Conservation (phyloP, 257 asterid species). For the Ilex aquifolium region DNA sequence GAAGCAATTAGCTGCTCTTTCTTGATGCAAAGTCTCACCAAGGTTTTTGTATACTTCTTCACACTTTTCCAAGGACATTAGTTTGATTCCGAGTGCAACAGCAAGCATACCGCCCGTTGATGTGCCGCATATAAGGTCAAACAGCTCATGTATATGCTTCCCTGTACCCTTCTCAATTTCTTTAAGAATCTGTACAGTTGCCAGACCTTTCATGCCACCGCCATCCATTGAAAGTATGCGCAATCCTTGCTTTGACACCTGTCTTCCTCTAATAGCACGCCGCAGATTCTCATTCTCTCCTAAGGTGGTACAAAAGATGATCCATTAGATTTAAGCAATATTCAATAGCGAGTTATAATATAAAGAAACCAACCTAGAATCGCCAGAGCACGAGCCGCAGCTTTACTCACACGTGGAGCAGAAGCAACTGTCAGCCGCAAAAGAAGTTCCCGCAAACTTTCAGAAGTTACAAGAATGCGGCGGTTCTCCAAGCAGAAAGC, state of each 20-base stretch:
- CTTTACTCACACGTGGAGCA: conserved; percentile 74
- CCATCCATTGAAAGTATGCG: conserved; percentile 98
- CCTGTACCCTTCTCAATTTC: conserved; percentile 95
- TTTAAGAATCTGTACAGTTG: conserved; percentile 86
- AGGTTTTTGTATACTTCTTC: conserved; percentile 98
- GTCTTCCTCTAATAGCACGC: conserved; percentile 83
- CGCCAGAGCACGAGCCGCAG: conserved; percentile 97
- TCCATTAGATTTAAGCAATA: conserved; percentile 11
- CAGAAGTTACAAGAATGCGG: conserved; percentile 73
- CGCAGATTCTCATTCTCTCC: conserved; percentile 96
- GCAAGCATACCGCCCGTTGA: conserved; percentile 99
- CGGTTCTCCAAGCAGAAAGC: conserved; percentile 96
- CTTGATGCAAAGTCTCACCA: conserved; percentile 45
- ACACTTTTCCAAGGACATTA: conserved; percentile 87
- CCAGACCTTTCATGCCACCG: conserved; percentile 99
- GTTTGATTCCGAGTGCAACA: conserved; percentile 92
- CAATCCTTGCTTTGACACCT: conserved; percentile 82
- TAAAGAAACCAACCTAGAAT: conserved; percentile 60
- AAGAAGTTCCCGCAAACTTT: conserved; percentile 97
- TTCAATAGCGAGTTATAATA: neutral
- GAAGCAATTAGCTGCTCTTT: conserved; percentile 8
- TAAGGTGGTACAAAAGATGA: conserved; percentile 23
- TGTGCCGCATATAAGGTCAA: conserved; percentile 98
- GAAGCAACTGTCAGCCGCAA: conserved; percentile 75
- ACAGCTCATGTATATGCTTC: conserved; percentile 90